Evolutionary conservation across 768 basidiomycete genomes (phyloP), one percentile per base, ranked within the genome.

Genomic region (Amanita polypyramis): DNA sequence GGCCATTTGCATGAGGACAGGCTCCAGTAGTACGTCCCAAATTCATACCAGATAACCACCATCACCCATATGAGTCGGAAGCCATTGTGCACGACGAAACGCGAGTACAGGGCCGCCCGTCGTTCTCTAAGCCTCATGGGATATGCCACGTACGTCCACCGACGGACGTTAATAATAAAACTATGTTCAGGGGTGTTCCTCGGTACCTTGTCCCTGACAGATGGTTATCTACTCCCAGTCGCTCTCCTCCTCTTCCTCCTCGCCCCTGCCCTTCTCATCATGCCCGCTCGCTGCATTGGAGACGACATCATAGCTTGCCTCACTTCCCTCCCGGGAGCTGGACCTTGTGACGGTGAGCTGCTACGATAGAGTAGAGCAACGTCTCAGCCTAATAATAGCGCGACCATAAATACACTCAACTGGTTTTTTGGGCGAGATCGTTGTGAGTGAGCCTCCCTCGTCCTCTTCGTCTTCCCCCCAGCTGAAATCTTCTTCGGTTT

Each of bases 391-490:
- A 35, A 29, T 10, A 14, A 27, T 9, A 10, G 5, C 25, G 27
- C 4, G 2, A 15, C 1, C 3, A 15, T 42, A n/a, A 27, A 19
- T 19, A 8, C 7, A 44, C 43, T 4, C 29, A 29, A 44, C 33
- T 33, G 15, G 30, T 33, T 44, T 44, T 20, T 32, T 44, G 4
- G 44, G 32, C 21, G 44, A 34, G 44, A 45, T 45, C 14, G 58
- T 58, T 11, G 53, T 42, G 3, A 55, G 58, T 2, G 41, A 38
- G 9, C 20, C 50, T 20, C 59, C 53, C 33, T 60, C 54, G 43
- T 85, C 84, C n/a, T 90, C 88, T n/a, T 93, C 90, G 43, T 92
- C 90, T 51, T 89, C 89, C 60, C 93, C 91, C 91, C 91, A 95
- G 56, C 79, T 85, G 63, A 95, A 92, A 50, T 89, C 84, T 29